Evolutionary conservation across 2,329 filamentous ascomycete genomes (phyloP).

Genomic region (Fusarium begoniae): DNA sequence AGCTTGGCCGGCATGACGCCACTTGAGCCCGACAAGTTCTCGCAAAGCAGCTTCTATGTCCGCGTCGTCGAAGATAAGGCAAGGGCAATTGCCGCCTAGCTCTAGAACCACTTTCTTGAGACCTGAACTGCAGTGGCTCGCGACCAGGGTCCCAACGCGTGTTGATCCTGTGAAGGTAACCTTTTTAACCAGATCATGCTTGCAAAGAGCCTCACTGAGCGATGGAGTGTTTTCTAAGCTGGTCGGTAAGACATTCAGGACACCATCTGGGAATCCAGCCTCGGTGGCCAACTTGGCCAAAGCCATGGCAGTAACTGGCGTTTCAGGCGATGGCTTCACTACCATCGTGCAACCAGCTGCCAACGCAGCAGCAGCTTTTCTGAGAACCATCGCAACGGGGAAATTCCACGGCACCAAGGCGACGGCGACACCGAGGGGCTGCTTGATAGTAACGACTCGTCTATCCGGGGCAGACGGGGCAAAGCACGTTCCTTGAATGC

Average conservation of each 20-base stretch:
- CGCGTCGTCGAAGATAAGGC: constrained; percentile 75
- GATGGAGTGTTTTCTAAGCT: constrained; percentile 54
- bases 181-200: constrained; percentile 62
- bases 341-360: constrained; percentile 82
- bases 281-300: constrained; percentile 74
- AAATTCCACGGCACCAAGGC: constrained; percentile 66
- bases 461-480: constrained; percentile 56
- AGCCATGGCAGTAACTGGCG: constrained; percentile 76
- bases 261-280: constrained; percentile 79
- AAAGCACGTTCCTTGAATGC: constrained; percentile 63
- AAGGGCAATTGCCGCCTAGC: constrained; percentile 74
- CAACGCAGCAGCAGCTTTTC: constrained; percentile 62
- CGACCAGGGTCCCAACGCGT: constrained; percentile 72
- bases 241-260: constrained; percentile 63
- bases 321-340: constrained; percentile 76
- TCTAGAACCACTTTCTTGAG: constrained; percentile 76
- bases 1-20: constrained; percentile 75
- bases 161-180: constrained; percentile 83
- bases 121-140: constrained; percentile 65
- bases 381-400: constrained; percentile 60
- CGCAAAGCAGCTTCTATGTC: constrained; percentile 47
- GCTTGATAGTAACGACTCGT: constrained; percentile 75
- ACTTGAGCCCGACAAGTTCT: constrained; percentile 55
- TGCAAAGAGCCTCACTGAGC: constrained; percentile 57
- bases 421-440: constrained; percentile 49